A percentile compares a stretch with the other conserved stretches of the same genome.
Evolutionary conservation across 768 basidiomycete species (phyloP).

Genomic region (Boletus barrowsii): DNA sequence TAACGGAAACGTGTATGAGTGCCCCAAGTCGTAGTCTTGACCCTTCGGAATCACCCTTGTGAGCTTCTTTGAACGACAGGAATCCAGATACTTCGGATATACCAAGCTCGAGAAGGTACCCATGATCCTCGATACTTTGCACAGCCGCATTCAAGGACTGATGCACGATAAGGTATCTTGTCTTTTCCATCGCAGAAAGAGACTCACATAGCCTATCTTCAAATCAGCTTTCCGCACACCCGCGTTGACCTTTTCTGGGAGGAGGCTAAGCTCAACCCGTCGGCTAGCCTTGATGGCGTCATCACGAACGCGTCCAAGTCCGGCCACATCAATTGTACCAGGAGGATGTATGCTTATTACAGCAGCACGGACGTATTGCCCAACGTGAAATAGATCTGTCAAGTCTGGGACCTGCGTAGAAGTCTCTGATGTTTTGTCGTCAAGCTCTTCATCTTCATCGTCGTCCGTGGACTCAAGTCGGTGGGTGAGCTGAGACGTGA

Average conservation of each 20-base stretch:
- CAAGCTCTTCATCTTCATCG: conserved; percentile 43
- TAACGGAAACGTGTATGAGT: conserved; percentile 64
- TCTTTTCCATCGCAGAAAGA: background rate
- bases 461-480: conserved; percentile 63
- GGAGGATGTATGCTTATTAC: conserved; percentile 68
- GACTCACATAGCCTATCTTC: conserved; percentile 68
- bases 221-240: conserved; percentile 80
- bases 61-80: conserved; percentile 71
- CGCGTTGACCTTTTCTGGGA: conserved; percentile 81
- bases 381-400: conserved; percentile 69
- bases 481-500: conserved; percentile 74
- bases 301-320: conserved; percentile 62
- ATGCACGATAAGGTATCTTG: background rate
- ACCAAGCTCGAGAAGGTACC: conserved; percentile 87
- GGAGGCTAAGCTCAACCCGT: conserved; percentile 80
- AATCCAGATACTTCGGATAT: conserved; percentile 79
- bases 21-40: conserved; percentile 57
- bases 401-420: conserved; percentile 59
- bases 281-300: conserved; percentile 65
- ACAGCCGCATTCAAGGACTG: conserved; percentile 76
- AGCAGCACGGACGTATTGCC: conserved; percentile 80
- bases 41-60: conserved; percentile 34
- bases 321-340: conserved; percentile 57
- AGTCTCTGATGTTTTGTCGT: conserved; percentile 41
- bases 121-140: conserved; percentile 89